Evolutionary conservation across 129 eudicot genomes (phyloP), one percentile per base, ranked within the genome.

Genomic region (Chrysanthemum lavandulifolium): DNA sequence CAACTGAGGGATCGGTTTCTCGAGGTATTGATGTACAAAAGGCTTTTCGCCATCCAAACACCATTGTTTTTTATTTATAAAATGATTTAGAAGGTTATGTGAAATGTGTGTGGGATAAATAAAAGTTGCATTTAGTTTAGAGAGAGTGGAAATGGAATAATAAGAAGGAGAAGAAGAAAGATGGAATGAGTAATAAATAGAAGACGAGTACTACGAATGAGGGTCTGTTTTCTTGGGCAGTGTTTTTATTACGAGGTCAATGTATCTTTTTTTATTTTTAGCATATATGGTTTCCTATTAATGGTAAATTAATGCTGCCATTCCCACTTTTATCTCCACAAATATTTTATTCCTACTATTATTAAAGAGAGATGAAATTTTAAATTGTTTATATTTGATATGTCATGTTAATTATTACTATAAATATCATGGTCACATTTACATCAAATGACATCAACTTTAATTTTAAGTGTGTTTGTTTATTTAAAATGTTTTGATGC

Each of bases 31-130:
- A 84, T 58, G 97, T 94, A 48, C 98, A 94, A 71, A 94, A 94
- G 21, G 97, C 97, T 84, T 84, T 83, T 75, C 98, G 78, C 98
- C 98, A 90, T 58, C 97, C 90, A 67, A 86, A 82, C 80, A 84
- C 96, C 97, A 90, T 94, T 74, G 15, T 73, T 14, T 3, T 14
- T 0, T n/a, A n/a, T 8, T 56, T n/a, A 0, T 29, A 10, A 33
- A 2, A 11, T 33, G 1, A 10, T 13, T 29, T 6, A 61, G 3
- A n/a, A 33, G 19, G 58, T 7, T 45, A 52, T 11, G 50, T 19
- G 13, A 40, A 40, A 56, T 71, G 61, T 10, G 67, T 51, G 13
- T 9, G 56, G 2, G 6, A 45, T 4, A 33, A 61, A 19, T 23
- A 23, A 51, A 59, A 10, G 67, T 40, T 58, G 40, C 9, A 60